Conservation (phyloP, 2,329 filamentous ascomycete species). For the Dothistroma septosporum region DNA sequence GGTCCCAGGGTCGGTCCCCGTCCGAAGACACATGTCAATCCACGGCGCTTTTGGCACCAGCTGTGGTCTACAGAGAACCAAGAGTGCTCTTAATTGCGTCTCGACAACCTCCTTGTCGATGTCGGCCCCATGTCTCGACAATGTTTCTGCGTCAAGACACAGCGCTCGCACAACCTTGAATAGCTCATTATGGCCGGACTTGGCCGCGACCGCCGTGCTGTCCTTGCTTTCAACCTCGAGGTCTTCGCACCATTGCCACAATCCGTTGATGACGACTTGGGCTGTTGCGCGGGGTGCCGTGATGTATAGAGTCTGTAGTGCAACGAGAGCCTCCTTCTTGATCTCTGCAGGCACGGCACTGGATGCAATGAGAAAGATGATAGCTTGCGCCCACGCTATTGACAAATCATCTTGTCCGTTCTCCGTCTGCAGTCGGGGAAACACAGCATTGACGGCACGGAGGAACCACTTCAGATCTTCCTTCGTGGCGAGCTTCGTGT, state of each 20-base stretch:
- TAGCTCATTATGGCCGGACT: constrained; percentile 61
- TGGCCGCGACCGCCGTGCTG: constrained; percentile 62
- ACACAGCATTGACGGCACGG: constrained; percentile 62
- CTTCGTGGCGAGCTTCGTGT: constrained; percentile 68
- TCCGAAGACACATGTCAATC: constrained; percentile 82
- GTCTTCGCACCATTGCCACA: constrained; percentile 75
- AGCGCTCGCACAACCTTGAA: constrained; percentile 59
- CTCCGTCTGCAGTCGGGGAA: constrained; percentile 28
- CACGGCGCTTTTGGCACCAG: constrained; percentile 75
- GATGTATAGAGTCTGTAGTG: constrained; percentile 63
- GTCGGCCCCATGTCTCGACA: constrained; percentile 41
- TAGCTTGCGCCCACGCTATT: constrained; percentile 69
- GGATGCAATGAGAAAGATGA: constrained; percentile 73
- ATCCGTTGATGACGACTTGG: constrained; percentile 60
- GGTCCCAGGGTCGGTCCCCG: constrained; percentile 75
- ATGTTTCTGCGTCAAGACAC: constrained; percentile 55
- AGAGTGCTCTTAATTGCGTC: constrained; percentile 67
- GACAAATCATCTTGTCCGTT: constrained; percentile 39
- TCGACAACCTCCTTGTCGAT: constrained; percentile 54
- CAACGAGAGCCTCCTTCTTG: constrained; percentile 59
- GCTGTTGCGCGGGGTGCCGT: constrained; percentile 53
- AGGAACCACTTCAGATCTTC: constrained; percentile 77
- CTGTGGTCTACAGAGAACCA: constrained; percentile 73
- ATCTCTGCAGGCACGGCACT: constrained; percentile 57
- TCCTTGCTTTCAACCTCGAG: constrained; percentile 73